Percentiles rank a stretch among this genome's conserved stretches.
Evolutionary conservation across 768 basidiomycete genomes (phyloP).

Genomic region (Lepiota brunneoincarnata): DNA sequence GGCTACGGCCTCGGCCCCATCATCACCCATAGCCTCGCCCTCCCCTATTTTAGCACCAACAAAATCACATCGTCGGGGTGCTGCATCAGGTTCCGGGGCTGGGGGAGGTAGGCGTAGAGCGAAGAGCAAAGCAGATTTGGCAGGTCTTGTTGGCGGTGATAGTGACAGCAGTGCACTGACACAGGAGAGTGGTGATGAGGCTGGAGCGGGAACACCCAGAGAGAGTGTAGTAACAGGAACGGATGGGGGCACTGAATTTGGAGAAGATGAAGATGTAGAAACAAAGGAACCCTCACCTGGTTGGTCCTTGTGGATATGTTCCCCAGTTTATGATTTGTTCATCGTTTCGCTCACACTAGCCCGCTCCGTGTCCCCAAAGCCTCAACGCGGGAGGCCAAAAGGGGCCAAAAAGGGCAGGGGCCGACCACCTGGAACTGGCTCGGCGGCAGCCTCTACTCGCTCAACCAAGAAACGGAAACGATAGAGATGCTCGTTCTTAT

Average conservation of each 20-base stretch:
- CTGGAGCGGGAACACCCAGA: constrained; percentile 48
- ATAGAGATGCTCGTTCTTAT: constrained; percentile 17
- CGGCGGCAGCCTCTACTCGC: constrained; percentile 29
- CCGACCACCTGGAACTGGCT: constrained; percentile 24
- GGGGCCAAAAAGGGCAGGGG: constrained; percentile 20
- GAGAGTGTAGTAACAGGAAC: constrained; percentile 71
- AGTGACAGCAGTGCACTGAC: constrained; percentile 85
- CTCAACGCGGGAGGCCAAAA: constrained; percentile 32
- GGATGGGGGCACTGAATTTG: constrained; percentile 67
- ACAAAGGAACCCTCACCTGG: constrained; percentile 59
- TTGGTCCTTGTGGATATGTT: constrained; percentile 26
- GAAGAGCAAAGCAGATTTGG: constrained; percentile 58
- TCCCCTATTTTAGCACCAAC: constrained; percentile 21
- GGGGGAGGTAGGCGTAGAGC: constrained; percentile 37
- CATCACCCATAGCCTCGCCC: constrained; percentile 49
- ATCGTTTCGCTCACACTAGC: constrained; percentile 19
- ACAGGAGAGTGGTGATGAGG: constrained; percentile 79
- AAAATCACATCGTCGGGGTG: constrained; percentile 21
- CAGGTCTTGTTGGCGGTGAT: constrained; percentile 76
- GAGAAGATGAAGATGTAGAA: constrained; percentile 64
- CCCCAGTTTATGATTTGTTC: neutral
- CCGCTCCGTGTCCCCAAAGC: constrained; percentile 35
- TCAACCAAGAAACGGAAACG: constrained; percentile 46
- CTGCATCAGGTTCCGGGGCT: constrained; percentile 18
- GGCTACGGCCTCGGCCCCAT: constrained; percentile 59